These are phyloP conservation scores for Chaetothyriales sp. DNA, from an alignment of 2,329 filamentous ascomycete species.

Conservation along the genomic window DNA sequence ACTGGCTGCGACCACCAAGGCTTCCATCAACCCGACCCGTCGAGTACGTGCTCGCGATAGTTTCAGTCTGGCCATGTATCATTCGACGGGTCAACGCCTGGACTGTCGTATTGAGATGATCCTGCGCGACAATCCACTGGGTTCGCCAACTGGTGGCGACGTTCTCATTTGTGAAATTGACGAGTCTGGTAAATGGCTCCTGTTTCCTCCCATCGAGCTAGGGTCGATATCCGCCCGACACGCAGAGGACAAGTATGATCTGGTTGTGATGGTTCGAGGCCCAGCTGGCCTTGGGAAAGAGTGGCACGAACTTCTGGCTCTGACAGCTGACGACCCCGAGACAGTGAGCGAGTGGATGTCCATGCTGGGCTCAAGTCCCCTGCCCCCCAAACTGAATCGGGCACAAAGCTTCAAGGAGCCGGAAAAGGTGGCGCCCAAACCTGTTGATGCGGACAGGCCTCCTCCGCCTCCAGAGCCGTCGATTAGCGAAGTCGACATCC, in stretches of 20 bases:
- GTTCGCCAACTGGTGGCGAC: constrained; percentile 53
- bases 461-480: constrained; percentile 14
- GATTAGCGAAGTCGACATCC: constrained; percentile 38
- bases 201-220: constrained; percentile 76
- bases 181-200: constrained; percentile 58
- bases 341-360: constrained; percentile 74
- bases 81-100: constrained; percentile 79
- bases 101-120: constrained; percentile 81
- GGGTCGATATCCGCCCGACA: constrained; percentile 62
- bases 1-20: constrained; percentile 52
- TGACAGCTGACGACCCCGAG: constrained; percentile 60
- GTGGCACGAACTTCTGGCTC: constrained; percentile 74
- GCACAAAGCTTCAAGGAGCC: constrained; percentile 37
- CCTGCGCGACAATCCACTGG: constrained; percentile 62
- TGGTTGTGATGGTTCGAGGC: constrained; percentile 79
- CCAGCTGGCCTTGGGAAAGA: constrained; percentile 43
- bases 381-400: constrained; percentile 44
- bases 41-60: constrained; percentile 81
- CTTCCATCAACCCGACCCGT: constrained; percentile 58
- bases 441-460: background rate
- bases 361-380: constrained; percentile 55
- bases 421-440: constrained; percentile 23
- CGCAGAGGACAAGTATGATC: constrained; percentile 54
- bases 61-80: constrained; percentile 69
- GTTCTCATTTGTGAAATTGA: constrained; percentile 88